Base-by-base conservation (phyloP, 2,329 filamentous ascomycete genomes). In the Cladosporium oxysporum region DNA sequence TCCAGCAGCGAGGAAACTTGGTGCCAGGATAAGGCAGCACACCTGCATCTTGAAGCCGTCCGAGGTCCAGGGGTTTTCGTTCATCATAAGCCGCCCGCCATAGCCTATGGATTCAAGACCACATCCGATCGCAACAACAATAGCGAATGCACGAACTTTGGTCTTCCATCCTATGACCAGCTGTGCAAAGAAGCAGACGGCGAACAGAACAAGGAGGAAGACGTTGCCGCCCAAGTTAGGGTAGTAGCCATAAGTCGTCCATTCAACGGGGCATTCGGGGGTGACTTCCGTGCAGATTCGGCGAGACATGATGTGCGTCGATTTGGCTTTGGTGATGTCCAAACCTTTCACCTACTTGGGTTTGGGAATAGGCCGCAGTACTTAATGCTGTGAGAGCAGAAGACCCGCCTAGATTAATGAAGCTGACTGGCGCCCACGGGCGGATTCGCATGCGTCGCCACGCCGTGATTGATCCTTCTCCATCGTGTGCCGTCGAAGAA, bases 21-120 rank as follows among this genome's bases (percentile, higher is more conserved):
- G 82, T 0, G 81, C 83, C 35, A 88, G 82, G 52, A 86, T 85
- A 26, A 88, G 75, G 66, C 81, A 83, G 69, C 84, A 82, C 41
- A 71, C 77, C 70, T 83, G 84, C 66, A 84, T 74, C 59, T 86
- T 77, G 70, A 87, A 87, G 0, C 79, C 81, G 14, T 76, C 68
- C 1, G 76, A 69, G 47, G 77, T 73, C 76, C 82, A 87, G 0
- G 84, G 83, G 69, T 87, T 83, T 52, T 79, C 70, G 73, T 83
- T 76, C 76, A 87, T 79, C 69, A 85, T 74, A 28, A 87, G 73
- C 23, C 85, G 81, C 4, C 84, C 86, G 18, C 80, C 76, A 70
- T 88, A 88, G 5, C 86, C 86, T 2, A 85, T 74, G 31, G 80
- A 73, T 71, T 86, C 84, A 59, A 83, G 79, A 12, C 80, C 69